phyloP scores from a whole-genome alignment of 257 asterid species.

The Solanum virginianum region DNA sequence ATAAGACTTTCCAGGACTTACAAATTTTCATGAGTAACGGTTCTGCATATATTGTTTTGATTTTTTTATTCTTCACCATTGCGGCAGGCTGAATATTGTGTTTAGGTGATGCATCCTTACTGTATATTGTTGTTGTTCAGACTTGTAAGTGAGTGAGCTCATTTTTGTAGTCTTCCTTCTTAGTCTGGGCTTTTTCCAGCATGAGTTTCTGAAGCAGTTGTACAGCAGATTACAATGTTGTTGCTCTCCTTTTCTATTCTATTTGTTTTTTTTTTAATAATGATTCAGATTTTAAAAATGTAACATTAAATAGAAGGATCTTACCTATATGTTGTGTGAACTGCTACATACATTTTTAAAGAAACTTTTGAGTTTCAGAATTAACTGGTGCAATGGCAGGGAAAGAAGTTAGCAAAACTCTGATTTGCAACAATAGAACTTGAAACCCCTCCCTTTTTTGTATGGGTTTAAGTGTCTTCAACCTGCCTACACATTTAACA shows the following conservation, averaged over 20 bases:
- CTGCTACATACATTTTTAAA: background rate
- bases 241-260: background rate
- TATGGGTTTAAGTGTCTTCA: too few relatives aligned
- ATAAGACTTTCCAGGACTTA: background rate
- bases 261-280: background rate
- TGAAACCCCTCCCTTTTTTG: background rate
- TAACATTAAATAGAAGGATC: background rate
- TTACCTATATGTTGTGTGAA: background rate
- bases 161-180: background rate
- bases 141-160: background rate
- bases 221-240: background rate
- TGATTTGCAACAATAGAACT: background rate
- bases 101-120: constrained; percentile 5
- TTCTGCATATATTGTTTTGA: background rate
- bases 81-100: constrained; percentile 5
- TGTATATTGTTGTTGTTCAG: background rate
- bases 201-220: background rate
- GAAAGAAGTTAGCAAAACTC: background rate
- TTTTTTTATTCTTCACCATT: background rate
- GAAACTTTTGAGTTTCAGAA: background rate
- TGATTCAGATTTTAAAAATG: background rate
- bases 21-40: background rate
- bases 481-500: too few relatives aligned
- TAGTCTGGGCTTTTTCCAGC: background rate
- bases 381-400: background rate